Evolutionary conservation across 805 yeast species (phyloP), one percentile per base, ranked within the genome.

Genomic region (Spathaspora gorwiae): DNA sequence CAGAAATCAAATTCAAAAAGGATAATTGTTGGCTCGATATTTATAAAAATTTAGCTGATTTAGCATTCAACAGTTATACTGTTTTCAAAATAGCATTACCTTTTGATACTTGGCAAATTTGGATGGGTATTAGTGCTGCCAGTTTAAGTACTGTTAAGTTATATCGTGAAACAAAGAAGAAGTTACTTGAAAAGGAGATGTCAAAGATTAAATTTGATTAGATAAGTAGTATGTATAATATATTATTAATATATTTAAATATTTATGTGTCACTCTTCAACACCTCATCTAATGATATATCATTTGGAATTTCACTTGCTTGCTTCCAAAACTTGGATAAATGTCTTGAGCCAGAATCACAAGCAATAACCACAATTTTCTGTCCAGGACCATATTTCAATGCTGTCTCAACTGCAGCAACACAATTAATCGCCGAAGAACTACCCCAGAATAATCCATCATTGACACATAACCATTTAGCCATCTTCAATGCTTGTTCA

Each of bases 371-470:
- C 5, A 92, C 95, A 19, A 92, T 80, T 14, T 70, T 78, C 42
- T 84, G 78, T 1, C 90, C 90, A 0, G 83, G 60, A 0, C 75
- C 75, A 37, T 59, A 52, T 46, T 62, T 54, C 66, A 77, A 44
- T 43, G 78, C 68, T 7, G 79, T 65, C 50, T 79, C 72, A 6
- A 81, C 76, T 0, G 96, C 95, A 0, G 96, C 97, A 5, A 88
- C 96, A 36, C 96, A 90, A 60, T 90, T 90, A 26, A 94, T 83
- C 0, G 96, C 96, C n/a, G 95, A 84, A 37, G 96, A 87, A 26
- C 95, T 83, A 2, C 99, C 99, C 58, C 90, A 77, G 62, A 94
- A 94, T 13, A 89, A 65, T 0, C 98, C 99, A 59, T 92, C 99
- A 47, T 87, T 73, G 3, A 82, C 79, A 49, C 89, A 85, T 27